Evolutionary conservation across 1,139 yeast genomes (phyloP).

Genomic region (Candida labiduridarum): DNA sequence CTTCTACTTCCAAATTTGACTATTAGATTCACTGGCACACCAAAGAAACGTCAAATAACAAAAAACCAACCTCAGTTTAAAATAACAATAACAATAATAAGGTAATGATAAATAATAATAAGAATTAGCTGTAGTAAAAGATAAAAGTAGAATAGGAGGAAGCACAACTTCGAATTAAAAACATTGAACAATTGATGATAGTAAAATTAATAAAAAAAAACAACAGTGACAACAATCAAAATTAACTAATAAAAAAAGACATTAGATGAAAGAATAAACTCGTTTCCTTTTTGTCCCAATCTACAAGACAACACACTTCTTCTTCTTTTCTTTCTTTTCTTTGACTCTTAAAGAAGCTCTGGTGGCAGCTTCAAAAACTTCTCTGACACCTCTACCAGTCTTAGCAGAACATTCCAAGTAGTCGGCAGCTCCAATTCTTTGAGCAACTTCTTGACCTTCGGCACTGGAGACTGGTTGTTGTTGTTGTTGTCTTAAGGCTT

Average conservation of each 20-base stretch:
- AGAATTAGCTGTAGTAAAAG: neutral
- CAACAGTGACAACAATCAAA: neutral
- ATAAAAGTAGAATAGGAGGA: neutral
- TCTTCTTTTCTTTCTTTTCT: constrained; percentile 58
- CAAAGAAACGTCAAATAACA: neutral
- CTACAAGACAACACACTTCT: constrained; percentile 63
- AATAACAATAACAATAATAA: neutral
- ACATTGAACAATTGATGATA: constrained; percentile 2
- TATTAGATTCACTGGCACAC: neutral
- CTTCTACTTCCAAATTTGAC: neutral
- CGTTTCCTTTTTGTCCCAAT: neutral
- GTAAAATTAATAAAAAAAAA: neutral
- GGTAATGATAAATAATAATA: neutral
- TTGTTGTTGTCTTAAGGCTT: constrained; percentile 72
- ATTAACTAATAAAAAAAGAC: neutral
- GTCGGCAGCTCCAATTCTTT: constrained; percentile 81
- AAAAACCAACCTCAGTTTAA: neutral
- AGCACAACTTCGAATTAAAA: constrained; percentile 2
- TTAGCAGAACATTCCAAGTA: constrained; percentile 94
- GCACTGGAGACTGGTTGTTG: constrained; percentile 73
- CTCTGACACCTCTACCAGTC: constrained; percentile 88
- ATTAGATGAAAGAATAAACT: neutral
- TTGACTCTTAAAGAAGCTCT: constrained; percentile 77
- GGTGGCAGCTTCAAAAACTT: constrained; percentile 90
- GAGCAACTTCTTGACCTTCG: constrained; percentile 86